Conservation (phyloP, 495 filamentous ascomycete species). For the Penicillium maclennaniae region DNA sequence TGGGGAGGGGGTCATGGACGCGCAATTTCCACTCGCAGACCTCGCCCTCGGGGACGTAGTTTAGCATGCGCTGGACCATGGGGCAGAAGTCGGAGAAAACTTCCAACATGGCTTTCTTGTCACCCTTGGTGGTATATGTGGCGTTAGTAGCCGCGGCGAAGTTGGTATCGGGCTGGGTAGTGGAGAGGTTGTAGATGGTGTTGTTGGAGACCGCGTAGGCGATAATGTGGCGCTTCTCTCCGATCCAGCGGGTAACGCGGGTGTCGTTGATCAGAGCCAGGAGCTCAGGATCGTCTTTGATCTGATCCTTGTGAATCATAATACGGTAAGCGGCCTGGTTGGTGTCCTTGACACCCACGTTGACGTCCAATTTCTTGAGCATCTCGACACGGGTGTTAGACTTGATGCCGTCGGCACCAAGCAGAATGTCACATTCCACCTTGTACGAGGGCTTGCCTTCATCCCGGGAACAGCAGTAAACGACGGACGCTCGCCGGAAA, state of each 20-base stretch:
- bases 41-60: conserved; percentile 75
- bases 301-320: conserved; percentile 67
- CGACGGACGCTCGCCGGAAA: conserved; percentile 50
- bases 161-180: conserved; percentile 68
- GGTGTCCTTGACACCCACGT: conserved; percentile 62
- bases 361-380: conserved; percentile 51
- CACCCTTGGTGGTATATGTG: conserved; percentile 71
- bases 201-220: conserved; percentile 75
- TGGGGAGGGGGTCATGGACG: conserved; percentile 63
- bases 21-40: conserved; percentile 81
- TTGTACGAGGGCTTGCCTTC: conserved; percentile 44
- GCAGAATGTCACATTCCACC: conserved; percentile 63
- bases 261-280: conserved; percentile 62
- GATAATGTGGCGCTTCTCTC: conserved; percentile 74
- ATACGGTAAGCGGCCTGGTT: conserved; percentile 82
- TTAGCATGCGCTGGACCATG: conserved; percentile 65
- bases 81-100: conserved; percentile 71
- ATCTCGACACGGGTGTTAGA: conserved; percentile 58
- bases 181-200: conserved; percentile 74
- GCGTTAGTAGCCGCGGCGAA: conserved; percentile 68
- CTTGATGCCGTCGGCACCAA: conserved; percentile 74
- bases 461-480: conserved; percentile 57
- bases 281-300: conserved; percentile 64
- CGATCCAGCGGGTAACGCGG: conserved; percentile 74
- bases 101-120: conserved; percentile 62